Evolutionary conservation across 2,329 filamentous ascomycete species (phyloP).

Genomic region (Pseudogymnoascus pannorum): DNA sequence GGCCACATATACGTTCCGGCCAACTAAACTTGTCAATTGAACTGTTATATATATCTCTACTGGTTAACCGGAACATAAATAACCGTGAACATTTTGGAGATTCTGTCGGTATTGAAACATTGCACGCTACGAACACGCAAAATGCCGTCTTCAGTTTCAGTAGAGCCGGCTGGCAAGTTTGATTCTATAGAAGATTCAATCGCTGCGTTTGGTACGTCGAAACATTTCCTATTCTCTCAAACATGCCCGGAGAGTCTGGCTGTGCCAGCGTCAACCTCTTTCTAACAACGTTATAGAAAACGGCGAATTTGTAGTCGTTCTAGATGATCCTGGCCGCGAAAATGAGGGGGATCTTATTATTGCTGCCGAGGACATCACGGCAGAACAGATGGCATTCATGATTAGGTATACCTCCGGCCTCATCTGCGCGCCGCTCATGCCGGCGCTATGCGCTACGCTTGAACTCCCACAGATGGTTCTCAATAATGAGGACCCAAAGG

Average conservation of each 20-base stretch:
- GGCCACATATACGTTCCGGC: too few species aligned
- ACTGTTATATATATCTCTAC: too few species aligned
- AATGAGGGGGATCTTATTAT: conserved; percentile 99
- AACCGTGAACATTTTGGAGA: too few species aligned
- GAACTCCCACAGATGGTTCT: conserved; percentile 84
- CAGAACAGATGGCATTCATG: conserved; percentile 92
- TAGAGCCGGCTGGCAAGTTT: conserved; percentile 38
- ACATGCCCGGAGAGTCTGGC: too few species aligned
- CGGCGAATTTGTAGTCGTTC: conserved; percentile 91
- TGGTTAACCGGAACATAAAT: too few species aligned
- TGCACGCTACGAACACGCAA: neutral
- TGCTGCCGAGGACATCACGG: conserved; percentile 74
- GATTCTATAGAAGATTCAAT: conserved; percentile 59
- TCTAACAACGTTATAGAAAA: conserved; percentile 41
- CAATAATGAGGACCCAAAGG: conserved; percentile 68
- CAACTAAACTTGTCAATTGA: too few species aligned
- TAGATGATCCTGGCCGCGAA: conserved; percentile 86
- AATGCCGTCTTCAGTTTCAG: conserved; percentile 26
- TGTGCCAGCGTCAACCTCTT: conserved; percentile 42
- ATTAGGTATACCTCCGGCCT: conserved; percentile 84
- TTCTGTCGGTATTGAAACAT: neutral
- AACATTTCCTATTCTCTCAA: too few species aligned
- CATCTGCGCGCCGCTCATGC: conserved; percentile 78
- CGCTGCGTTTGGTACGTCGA: too few species aligned
- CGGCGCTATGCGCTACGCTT: conserved; percentile 61